A percentile compares a stretch with the other conserved stretches of the same genome.
These are phyloP conservation scores for Trichoderma sp. DNA, from an alignment of 2,329 filamentous ascomycete species.

Conservation along the genomic window DNA sequence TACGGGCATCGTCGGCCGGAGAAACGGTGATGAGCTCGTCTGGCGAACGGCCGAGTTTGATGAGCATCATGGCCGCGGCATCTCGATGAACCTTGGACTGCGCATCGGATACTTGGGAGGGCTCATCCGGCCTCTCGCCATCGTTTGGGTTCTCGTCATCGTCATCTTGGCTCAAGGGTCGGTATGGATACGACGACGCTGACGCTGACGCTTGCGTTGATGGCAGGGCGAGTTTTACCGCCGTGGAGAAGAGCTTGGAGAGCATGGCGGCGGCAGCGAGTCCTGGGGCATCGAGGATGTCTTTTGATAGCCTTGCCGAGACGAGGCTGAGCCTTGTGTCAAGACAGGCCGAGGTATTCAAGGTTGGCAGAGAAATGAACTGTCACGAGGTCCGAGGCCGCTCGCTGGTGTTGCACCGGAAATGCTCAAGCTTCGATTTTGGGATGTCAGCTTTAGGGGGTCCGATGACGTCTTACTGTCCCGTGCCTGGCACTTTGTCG, in stretches of 20 bases:
- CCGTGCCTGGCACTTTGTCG: background rate
- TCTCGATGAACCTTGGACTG: constrained; percentile 36
- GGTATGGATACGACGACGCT: constrained; percentile 31
- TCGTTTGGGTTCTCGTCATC: constrained; percentile 21
- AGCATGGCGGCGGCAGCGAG: constrained; percentile 2
- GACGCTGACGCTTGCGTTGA: constrained; percentile 14
- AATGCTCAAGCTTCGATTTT: background rate
- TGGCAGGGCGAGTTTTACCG: constrained; percentile 1
- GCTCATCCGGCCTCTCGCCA: background rate
- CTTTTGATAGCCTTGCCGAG: background rate
- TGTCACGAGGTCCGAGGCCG: background rate
- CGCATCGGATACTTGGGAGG: background rate
- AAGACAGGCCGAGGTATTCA: background rate
- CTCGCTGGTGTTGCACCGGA: background rate
- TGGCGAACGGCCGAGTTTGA: constrained; percentile 41
- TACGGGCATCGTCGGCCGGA: constrained; percentile 37
- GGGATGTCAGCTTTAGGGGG: constrained; percentile 2
- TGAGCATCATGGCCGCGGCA: constrained; percentile 48
- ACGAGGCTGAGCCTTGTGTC: background rate
- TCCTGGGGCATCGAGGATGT: background rate
- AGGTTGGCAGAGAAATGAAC: background rate
- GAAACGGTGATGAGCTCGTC: constrained; percentile 37
- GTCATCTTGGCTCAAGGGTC: constrained; percentile 30
- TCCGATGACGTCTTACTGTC: constrained; percentile 6
- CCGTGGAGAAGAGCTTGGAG: constrained; percentile 13